Base-by-base conservation (phyloP, 2,329 filamentous ascomycete species). In the Pseudonectria foliicola region DNA sequence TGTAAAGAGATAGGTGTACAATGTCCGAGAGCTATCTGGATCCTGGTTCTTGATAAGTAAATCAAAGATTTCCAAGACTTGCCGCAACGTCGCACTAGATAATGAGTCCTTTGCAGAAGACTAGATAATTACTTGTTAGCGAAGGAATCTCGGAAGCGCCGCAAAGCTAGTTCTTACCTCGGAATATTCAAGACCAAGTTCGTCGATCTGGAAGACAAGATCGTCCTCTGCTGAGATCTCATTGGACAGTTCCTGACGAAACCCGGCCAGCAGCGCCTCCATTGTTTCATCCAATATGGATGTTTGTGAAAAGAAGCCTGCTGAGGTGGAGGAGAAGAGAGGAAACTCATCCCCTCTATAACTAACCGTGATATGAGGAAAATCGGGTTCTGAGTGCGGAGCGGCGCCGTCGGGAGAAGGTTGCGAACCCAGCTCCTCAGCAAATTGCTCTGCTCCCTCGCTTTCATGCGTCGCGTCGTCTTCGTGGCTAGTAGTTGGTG, bases 181-280 rank as follows among this genome's bases (percentile, higher is more conserved):
- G 13, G 67, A 58, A 50, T 73, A 72, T 50, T 74, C 70, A 23
- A 75, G 57, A 7, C 67, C 68, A 27, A 75, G 61, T 39, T 71
- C 66, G 18, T 73, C 68, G 30, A 74, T 55, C 39, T 70, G 67
- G 27, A 73, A 61, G n/a, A 67, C 59, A 27, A 75, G 53, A 37
- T 74, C 70, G 34, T 75, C 70, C 13, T 63, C 59, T 4, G 55
- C 38, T 5, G 56, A 52, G 3, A 74, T 50, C 34, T 73, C 71
- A 26, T 63, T 59, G 13, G 56, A 51, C 11, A 75, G 58, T 42
- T 72, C 67, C 6, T 54, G 50, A 21, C 70, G 67, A 21, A 75
- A 56, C 5, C 60, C 61, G 13, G 57, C 51, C 32, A 75, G 47
- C 10, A 75, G 56, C 7, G 59, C 54, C 13, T 66, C 63, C 32